A percentile compares a stretch with the other conserved stretches of the same genome.
These are phyloP conservation scores for Ophiorrhiza pumila DNA, from an alignment of 257 asterid genomes.

Conservation along the genomic window DNA sequence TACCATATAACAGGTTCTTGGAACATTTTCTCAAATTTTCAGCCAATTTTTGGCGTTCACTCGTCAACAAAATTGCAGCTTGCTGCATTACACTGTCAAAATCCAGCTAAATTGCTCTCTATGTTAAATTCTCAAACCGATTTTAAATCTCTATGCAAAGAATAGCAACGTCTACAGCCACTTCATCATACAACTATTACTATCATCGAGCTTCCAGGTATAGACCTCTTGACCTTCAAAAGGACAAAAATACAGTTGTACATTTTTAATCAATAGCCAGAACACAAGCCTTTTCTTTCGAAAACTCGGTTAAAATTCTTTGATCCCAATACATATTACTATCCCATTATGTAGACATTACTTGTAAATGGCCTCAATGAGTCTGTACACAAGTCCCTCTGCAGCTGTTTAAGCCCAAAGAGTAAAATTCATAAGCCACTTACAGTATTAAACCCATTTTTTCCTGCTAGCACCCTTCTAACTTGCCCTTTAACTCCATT, in stretches of 20 bases:
- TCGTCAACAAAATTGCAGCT: constrained; percentile 24
- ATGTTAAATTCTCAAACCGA: background rate
- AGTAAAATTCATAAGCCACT: background rate
- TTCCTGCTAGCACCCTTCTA: background rate
- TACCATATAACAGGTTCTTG: constrained; percentile 27
- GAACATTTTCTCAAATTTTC: constrained; percentile 48
- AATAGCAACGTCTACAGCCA: background rate
- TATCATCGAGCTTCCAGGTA: background rate
- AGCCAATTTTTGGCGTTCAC: constrained; percentile 41
- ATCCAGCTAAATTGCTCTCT: background rate
- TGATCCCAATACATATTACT: background rate
- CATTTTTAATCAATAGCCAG: too few relatives aligned
- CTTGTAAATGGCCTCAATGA: background rate
- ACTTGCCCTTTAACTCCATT: background rate
- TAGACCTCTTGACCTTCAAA: background rate
- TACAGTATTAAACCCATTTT: background rate
- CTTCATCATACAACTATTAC: background rate
- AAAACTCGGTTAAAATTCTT: background rate
- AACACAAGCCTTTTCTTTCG: too few relatives aligned
- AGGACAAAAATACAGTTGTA: too few relatives aligned
- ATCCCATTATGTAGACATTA: background rate
- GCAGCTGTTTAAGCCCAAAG: background rate
- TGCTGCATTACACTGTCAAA: background rate
- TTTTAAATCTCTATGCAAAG: background rate
- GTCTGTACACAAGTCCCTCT: background rate